These are phyloP conservation scores for Aspergillus pseudoterreus DNA, from an alignment of 2,329 filamentous ascomycete species.

Conservation along the genomic window DNA sequence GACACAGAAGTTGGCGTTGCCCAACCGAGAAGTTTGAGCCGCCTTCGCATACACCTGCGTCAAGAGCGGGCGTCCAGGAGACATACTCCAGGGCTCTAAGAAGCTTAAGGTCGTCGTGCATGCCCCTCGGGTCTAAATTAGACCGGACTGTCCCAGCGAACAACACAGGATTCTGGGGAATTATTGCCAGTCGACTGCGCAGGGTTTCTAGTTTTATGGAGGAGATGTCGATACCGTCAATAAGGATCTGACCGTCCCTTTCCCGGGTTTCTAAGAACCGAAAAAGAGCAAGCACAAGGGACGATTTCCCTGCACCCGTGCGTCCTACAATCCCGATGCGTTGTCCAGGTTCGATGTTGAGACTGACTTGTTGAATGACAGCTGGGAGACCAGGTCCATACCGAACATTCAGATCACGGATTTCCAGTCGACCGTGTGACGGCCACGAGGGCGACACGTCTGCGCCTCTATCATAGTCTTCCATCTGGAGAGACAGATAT, in stretches of 20 bases:
- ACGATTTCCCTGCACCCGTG: conserved; percentile 26
- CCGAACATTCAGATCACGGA: conserved; percentile 64
- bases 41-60: conserved; percentile 59
- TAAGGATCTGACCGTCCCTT: conserved; percentile 13
- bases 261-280: conserved; percentile 17
- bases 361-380: conserved; percentile 7
- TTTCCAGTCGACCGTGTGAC: conserved; percentile 61
- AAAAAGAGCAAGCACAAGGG: conserved; percentile 21
- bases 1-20: conserved; percentile 22
- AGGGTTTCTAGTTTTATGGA: conserved; percentile 48
- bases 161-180: conserved; percentile 75
- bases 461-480: conserved; percentile 42
- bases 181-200: conserved; percentile 68
- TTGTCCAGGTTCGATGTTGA: conserved; percentile 7
- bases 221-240: conserved; percentile 46
- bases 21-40: conserved; percentile 54
- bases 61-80: conserved; percentile 44
- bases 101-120: conserved; percentile 56
- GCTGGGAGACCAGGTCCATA: conserved; percentile 65
- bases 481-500: conserved; percentile 44
- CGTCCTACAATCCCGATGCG: conserved; percentile 20
- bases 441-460: conserved; percentile 40
- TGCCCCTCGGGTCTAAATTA: conserved; percentile 72
- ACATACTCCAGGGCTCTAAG: conserved; percentile 55
- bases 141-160: conserved; percentile 73